Base-by-base conservation (phyloP, 2,329 filamentous ascomycete species). In the Ascochyta lentis region DNA sequence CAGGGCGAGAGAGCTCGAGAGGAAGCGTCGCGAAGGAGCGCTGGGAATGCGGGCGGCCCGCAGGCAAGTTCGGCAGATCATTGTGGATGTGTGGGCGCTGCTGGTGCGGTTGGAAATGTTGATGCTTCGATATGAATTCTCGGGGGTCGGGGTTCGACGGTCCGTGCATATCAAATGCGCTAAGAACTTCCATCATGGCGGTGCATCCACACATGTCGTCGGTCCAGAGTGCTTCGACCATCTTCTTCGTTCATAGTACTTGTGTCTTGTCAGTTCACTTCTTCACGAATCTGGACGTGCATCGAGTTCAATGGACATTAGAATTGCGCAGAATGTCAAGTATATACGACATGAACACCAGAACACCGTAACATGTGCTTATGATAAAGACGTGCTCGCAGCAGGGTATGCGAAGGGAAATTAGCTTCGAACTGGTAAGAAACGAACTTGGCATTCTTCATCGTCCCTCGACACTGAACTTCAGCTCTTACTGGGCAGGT, bases 21-120 rank as follows among this genome's bases (percentile, higher is more conserved):
- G 58, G 63, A 66, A 67, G 64, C 67, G 72, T 13, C 56, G 54
- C 34, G 60, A 46, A 44, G 42, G n/a, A 52, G 33, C 22, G 37
- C 54, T 49, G 34, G 53, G 62, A 44, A 55, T 41, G 52, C 73
- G 71, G 15, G 70, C 61, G 29, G 72, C 68, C 41, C 74, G 71
- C 29, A 77, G 65, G 60, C 76, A 78, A 62, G 66, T 68, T 48
- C 70, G 69, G 59, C 75, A 78, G 63, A 77, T 76, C 75, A 78
- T 78, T 40, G 55, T 73, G 60, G 47, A 43, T 31, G 44, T 56
- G 50, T 54, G 19, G 29, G 39, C 9, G 44, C 34, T 31, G 54
- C 4, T 26, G 41, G 24, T 42, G 43, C 22, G 26, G n/a, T 27
- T 38, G 37, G 39, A 4, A 37, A 7, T 40, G 47, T 38, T 48